These are phyloP conservation scores for Cytospora piceae DNA, from an alignment of 2,329 filamentous ascomycete species.

Conservation along the genomic window DNA sequence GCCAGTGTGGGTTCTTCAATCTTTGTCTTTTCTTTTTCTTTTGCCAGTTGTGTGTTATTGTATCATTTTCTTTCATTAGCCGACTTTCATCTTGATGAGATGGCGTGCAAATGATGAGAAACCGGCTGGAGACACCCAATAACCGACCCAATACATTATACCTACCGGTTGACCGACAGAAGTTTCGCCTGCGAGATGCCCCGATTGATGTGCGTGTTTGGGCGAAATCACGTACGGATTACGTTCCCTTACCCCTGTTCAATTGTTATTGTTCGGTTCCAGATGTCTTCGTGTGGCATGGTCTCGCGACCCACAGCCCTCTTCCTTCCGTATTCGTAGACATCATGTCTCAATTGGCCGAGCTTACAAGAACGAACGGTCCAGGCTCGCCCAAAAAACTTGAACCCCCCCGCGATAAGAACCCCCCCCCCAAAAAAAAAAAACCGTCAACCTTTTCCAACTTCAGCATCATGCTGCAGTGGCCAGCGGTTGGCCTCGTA, in stretches of 20 bases:
- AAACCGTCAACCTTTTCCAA: background rate
- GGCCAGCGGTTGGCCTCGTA: background rate
- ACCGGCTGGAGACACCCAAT: no score
- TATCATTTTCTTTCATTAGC: no score
- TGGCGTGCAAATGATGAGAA: no score
- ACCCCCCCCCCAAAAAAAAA: no score
- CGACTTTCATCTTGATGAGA: no score
- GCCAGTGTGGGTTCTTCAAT: background rate
- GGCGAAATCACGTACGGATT: background rate
- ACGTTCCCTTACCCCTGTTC: background rate
- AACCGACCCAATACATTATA: no score
- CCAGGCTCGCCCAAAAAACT: background rate
- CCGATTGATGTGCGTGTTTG: no score
- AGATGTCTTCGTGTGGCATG: background rate
- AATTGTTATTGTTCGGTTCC: no score
- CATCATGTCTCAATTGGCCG: background rate
- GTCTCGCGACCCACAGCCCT: background rate
- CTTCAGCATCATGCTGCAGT: background rate
- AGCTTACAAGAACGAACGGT: constrained; percentile 2
- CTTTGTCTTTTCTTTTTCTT: no score
- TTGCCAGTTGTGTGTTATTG: no score
- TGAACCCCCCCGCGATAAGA: background rate
- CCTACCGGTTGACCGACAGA: no score
- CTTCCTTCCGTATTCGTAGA: background rate
- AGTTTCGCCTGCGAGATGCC: no score